phyloP scores from a whole-genome alignment of 345 rosid species.

The Brassica incana region DNA sequence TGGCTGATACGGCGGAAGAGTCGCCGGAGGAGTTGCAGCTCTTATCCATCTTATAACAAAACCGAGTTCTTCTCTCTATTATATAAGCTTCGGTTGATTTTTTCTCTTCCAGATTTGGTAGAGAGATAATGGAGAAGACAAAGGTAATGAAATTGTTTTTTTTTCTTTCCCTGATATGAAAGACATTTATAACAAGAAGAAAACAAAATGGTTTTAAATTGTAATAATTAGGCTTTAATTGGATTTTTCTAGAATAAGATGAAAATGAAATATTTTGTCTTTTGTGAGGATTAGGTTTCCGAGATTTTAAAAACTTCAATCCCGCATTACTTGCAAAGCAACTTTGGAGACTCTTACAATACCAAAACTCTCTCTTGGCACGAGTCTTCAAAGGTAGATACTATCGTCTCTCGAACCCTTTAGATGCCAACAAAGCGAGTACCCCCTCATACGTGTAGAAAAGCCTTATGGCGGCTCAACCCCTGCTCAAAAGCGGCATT shows the following conservation, averaged over 20 bases:
- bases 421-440: no score
- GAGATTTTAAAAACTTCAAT: no score
- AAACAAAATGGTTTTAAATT: neutral
- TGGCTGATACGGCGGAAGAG: conserved; percentile 38
- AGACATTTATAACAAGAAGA: neutral
- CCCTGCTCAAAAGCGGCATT: no score
- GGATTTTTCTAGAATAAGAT: conserved; percentile 26
- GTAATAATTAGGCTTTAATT: neutral
- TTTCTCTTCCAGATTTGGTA: conserved; percentile 34
- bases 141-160: conserved; percentile 20
- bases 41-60: conserved; percentile 51
- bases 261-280: conserved; percentile 39
- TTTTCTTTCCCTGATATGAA: neutral
- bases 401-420: no score
- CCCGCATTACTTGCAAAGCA: no score
- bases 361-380: no score
- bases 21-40: conserved; percentile 56
- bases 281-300: neutral
- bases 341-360: no score
- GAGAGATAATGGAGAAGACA: conserved; percentile 39
- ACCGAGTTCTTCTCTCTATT: neutral
- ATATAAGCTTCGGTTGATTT: conserved; percentile 1
- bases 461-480: no score
- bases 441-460: no score
- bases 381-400: no score